Evolutionary conservation across 306 rosid genomes (phyloP).

Genomic region (Malus sieversii): DNA sequence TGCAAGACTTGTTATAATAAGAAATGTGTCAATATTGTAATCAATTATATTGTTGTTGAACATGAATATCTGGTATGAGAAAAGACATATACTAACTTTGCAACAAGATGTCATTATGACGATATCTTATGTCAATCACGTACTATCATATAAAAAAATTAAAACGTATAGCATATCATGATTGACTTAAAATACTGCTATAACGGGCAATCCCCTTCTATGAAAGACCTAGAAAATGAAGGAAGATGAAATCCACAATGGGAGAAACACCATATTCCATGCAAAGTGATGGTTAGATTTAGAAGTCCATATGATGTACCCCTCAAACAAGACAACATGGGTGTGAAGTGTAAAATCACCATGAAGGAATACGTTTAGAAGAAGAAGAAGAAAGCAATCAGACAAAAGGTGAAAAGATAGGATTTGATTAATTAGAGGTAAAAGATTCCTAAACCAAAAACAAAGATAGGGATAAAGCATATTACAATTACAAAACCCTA

Average conservation of each 20-base stretch:
- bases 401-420: constrained; percentile 2
- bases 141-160: no score
- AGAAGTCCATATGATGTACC: neutral
- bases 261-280: neutral
- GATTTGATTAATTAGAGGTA: constrained; percentile 18
- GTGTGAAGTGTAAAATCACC: no score
- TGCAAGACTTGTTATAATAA: no score
- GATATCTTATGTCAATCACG: no score
- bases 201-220: no score
- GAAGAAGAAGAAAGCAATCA: neutral
- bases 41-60: no score
- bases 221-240: neutral
- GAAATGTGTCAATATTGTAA: no score
- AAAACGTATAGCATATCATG: no score
- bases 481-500: constrained; percentile 31
- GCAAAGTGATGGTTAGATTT: neutral
- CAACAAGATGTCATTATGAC: no score
- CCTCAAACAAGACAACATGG: neutral
- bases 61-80: no score
- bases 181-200: no score
- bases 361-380: neutral
- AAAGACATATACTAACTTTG: no score
- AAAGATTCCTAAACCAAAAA: constrained; percentile 53
- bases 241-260: neutral
- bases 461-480: constrained; percentile 59